Base-by-base conservation (phyloP, 148 eudicot genomes). In the Nyssa sinensis region DNA sequence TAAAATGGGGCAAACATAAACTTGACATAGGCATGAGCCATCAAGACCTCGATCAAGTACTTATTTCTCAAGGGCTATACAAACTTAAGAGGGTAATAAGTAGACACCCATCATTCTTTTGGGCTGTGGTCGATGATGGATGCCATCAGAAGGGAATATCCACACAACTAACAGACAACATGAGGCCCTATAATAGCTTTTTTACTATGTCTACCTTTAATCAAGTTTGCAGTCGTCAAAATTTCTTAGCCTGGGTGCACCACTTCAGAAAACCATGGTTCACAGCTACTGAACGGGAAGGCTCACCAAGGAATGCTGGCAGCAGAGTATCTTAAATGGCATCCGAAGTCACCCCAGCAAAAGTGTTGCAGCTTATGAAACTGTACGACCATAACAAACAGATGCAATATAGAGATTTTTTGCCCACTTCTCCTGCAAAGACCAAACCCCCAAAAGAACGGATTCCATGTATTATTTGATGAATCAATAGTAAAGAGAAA, bases 331-430 rank as follows among this genome's bases (percentile, higher is more conserved):
- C n/a, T 24, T n/a, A 1, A 16, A n/a, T 57, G 27, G 39, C 74
- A 57, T 53, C 41, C 7, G 25, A 29, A 28, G 33, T 47, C 72
- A 49, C 7, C 73, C 21, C 31, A 70, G 47, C 73, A 33, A 74
- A 39, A 58, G 4, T 16, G 25, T 0, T 14, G 12, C 25, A 39
- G 51, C 62, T 77, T 74, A 87, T 11, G 91, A 90, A 32, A 88
- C 88, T 62, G 94, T 90, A 68, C 94, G 86, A 35, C 94, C 94
- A 57, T 82, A 90, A 51, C 92, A 88, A 74, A 90, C 73, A 13
- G 89, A 86, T 31, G 92, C 86, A 61, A 90, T 75, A 69, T 88
- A 90, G 73, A 90, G 83, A 80, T 88, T 90, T 67, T 86, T 90
- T 1, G 82, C 84, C 94, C 95, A 90, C 61, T 88, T 88, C 21